Conservation (phyloP, 1,284 basidiomycete species). For the Moesziomyces antarcticus region DNA sequence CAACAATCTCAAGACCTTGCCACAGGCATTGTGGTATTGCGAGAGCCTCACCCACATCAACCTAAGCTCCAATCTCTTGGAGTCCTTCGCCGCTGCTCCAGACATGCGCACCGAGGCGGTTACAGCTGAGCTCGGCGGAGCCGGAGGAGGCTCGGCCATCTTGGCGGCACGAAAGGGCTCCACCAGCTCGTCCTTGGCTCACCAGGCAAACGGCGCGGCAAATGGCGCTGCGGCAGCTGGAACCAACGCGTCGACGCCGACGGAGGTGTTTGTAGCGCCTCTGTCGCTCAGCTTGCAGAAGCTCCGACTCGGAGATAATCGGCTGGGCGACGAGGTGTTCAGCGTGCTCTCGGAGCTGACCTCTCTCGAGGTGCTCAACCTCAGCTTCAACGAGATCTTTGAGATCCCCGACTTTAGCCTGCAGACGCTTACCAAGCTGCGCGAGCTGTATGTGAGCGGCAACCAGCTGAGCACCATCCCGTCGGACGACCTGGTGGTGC, state of each 20-base stretch:
- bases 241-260: conserved; percentile 27
- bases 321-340: conserved; percentile 83
- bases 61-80: conserved; percentile 87
- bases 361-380: conserved; percentile 77
- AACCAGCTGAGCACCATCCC: conserved; percentile 92
- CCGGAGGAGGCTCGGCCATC: conserved; percentile 13
- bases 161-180: conserved; percentile 62
- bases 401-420: conserved; percentile 81
- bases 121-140: conserved; percentile 4
- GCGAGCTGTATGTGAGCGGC: conserved; percentile 91
- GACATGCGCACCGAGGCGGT: conserved; percentile 21
- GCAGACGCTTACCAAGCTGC: conserved; percentile 76
- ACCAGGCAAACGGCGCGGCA: conserved; percentile 20
- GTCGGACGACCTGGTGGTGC: conserved; percentile 71
- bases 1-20: conserved; percentile 85
- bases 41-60: conserved; percentile 80
- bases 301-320: conserved; percentile 90
- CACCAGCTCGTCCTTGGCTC: conserved; percentile 47
- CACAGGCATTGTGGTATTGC: conserved; percentile 85
- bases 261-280: conserved; percentile 71
- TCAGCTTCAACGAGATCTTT: conserved; percentile 95
- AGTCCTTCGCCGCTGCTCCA: conserved; percentile 76
- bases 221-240: conserved; percentile 6
- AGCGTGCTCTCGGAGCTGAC: conserved; percentile 78
- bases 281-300: conserved; percentile 79